phyloP scores from a whole-genome alignment of 1,139 yeast genomes.

The Candida sp. region DNA sequence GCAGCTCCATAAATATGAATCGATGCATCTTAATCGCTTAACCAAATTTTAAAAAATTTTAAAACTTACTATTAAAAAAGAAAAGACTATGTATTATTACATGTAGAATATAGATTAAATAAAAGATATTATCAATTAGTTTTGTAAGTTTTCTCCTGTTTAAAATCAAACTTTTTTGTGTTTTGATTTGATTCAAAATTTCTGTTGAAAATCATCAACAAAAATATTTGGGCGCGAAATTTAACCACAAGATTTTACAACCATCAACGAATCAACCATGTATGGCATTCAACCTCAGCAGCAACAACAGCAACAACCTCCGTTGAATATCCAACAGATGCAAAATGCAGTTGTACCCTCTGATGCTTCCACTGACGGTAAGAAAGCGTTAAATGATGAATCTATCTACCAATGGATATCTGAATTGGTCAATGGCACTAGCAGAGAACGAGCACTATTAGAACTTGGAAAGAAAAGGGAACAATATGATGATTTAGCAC shows the following conservation, averaged over 20 bases:
- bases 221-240: neutral
- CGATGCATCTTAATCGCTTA: too few species aligned
- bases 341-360: neutral
- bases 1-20: too few species aligned
- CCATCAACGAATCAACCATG: neutral
- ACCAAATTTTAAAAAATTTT: too few species aligned
- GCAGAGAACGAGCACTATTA: slow-evolving; percentile 86
- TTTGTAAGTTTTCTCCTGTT: neutral
- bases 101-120: neutral
- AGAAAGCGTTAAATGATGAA: slow-evolving; percentile 74
- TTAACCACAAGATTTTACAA: neutral
- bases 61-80: too few species aligned
- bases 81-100: too few species aligned
- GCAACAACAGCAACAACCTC: neutral
- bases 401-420: slow-evolving; percentile 89
- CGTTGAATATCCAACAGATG: neutral
- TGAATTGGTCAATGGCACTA: slow-evolving; percentile 85
- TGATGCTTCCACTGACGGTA: slow-evolving; percentile 6
- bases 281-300: slow-evolving; percentile 1
- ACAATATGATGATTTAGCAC: slow-evolving; percentile 89
- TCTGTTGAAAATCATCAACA: neutral
- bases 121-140: neutral
- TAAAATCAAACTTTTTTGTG: too few species aligned
- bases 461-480: slow-evolving; percentile 94
- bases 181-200: too few species aligned